Conservation (phyloP, 2,329 filamentous ascomycete genomes). For the Paecilomyces formosus region DNA sequence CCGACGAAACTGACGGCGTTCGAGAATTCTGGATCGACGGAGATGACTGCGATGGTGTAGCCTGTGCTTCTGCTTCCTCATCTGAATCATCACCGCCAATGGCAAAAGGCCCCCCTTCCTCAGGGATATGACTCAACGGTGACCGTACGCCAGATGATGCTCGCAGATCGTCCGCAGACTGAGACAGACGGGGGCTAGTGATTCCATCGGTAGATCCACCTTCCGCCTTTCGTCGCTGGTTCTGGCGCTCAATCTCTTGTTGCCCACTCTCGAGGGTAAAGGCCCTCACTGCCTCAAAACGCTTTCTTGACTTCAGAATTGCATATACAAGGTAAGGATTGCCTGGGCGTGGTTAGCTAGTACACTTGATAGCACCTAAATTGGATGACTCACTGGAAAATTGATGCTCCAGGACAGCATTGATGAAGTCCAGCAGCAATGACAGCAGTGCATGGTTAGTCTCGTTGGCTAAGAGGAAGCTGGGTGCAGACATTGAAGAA, state of each 20-base stretch:
- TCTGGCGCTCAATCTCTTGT: constrained; percentile 78
- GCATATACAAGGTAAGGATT: constrained; percentile 77
- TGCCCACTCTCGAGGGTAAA: constrained; percentile 91
- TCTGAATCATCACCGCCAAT: constrained; percentile 74
- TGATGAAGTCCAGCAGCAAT: constrained; percentile 81
- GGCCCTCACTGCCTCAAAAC: constrained; percentile 74
- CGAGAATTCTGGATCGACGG: constrained; percentile 49
- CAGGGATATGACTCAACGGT: constrained; percentile 61
- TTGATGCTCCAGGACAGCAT: constrained; percentile 82
- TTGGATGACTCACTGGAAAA: constrained; percentile 55
- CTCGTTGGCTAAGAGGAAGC: constrained; percentile 87
- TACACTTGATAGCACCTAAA: not conserved
- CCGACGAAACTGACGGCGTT: constrained; percentile 61
- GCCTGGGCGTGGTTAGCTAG: constrained; percentile 41
- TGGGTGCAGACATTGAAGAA: constrained; percentile 84
- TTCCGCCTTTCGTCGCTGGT: constrained; percentile 61
- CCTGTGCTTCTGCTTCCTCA: constrained; percentile 51
- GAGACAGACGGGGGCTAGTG: constrained; percentile 27
- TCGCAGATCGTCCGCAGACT: constrained; percentile 33
- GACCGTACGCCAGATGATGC: constrained; percentile 46
- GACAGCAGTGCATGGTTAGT: constrained; percentile 75
- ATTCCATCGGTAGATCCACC: constrained; percentile 26
- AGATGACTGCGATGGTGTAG: constrained; percentile 53
- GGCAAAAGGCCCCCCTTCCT: constrained; percentile 74
- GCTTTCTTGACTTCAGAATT: constrained; percentile 69